A percentile compares a stretch with the other conserved stretches of the same genome.
Conservation (phyloP, 495 filamentous ascomycete genomes). For the Hypomontagnella submonticulosa region DNA sequence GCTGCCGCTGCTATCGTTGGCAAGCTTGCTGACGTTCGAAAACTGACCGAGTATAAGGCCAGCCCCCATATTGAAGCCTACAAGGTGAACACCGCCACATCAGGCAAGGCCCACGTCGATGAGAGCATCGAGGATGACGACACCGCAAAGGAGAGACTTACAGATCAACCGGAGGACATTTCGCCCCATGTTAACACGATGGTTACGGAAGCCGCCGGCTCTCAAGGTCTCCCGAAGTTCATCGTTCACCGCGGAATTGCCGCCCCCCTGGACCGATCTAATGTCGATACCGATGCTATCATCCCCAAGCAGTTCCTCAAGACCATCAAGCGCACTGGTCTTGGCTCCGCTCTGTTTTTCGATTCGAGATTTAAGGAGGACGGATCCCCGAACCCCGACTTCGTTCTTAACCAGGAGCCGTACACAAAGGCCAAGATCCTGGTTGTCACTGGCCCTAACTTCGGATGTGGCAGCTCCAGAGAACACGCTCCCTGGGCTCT, state of each 20-base stretch:
- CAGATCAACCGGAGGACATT: constrained; percentile 79
- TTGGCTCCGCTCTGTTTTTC: constrained; percentile 88
- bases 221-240: constrained; percentile 83
- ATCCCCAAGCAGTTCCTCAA: constrained; percentile 99
- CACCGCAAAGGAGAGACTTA: constrained; percentile 75
- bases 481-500: constrained; percentile 99
- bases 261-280: constrained; percentile 85
- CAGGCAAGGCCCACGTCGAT: constrained; percentile 71
- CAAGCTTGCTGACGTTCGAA: constrained; percentile 90
- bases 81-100: constrained; percentile 30
- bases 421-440: constrained; percentile 90
- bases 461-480: constrained; percentile 91
- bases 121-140: constrained; percentile 76
- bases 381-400: constrained; percentile 78
- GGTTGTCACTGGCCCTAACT: constrained; percentile 92
- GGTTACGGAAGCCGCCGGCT: constrained; percentile 62
- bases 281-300: constrained; percentile 97
- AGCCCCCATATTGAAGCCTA: constrained; percentile 61
- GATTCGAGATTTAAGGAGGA: constrained; percentile 80
- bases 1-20: constrained; percentile 90
- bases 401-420: constrained; percentile 90
- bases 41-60: constrained; percentile 70
- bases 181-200: constrained; percentile 69
- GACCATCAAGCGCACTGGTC: constrained; percentile 97
- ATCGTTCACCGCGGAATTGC: constrained; percentile 84